Base-by-base conservation (phyloP, 2,329 filamentous ascomycete genomes). In the Penicillium sp. region DNA sequence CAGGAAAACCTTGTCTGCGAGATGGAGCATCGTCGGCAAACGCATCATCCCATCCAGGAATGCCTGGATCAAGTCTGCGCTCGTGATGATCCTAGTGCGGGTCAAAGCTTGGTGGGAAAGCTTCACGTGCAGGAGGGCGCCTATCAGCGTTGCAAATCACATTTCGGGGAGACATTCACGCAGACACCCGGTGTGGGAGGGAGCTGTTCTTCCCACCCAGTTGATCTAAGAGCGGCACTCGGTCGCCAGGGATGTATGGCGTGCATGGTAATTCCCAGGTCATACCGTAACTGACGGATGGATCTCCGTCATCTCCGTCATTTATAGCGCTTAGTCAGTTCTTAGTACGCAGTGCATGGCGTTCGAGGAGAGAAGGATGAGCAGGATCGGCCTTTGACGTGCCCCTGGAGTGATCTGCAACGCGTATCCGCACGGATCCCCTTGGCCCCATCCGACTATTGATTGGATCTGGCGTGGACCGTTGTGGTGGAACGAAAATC, bases 401-500 rank as follows among this genome's bases (percentile, higher is more conserved):
- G 44, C 48, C 43, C 48, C 44, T 54, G 46, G 46, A 45, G 41
- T 44, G 52, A 55, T 55, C 50, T 41, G 37, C 43, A 50, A 43
- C 40, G 39, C 34, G 41, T 13, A 29, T 20, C 41, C 50, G 48
- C 50, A 50, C 44, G 47, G 52, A 48, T 47, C 51, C 36, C 25
- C 44, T 36, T 26, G 8, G 41, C 36, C 33, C 50, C 50, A 47
- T 54, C 42, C 19, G 39, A 55, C 50, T 54, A 55, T 50, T 50
- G 45, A 51, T 55, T 53, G 48, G 50, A 55, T 51, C 50, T 56
- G 45, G 35, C 23, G 41, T 47, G 46, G 48, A 49, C 53, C 51
- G 51, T 56, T 57, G 36, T 39, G 19, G 32, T 36, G 47, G 43
- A 31, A 43, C 35, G 14, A 33, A 31, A 46, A 50, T 50, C 50